Evolutionary conservation across 2,329 filamentous ascomycete genomes (phyloP), one percentile per base, ranked within the genome.

Genomic region (Aspergillus sp.): DNA sequence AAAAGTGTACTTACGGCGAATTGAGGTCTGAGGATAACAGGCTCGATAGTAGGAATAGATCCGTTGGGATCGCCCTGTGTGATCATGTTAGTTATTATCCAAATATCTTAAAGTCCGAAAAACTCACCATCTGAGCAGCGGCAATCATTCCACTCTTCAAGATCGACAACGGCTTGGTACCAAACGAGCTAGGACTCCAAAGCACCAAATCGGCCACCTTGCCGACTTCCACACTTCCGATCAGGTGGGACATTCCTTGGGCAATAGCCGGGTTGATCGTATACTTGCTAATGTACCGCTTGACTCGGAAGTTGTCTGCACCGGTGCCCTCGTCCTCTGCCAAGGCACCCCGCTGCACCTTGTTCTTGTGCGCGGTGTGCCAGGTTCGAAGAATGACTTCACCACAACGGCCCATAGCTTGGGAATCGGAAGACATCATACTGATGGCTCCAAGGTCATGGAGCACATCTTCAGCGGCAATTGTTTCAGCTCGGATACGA

Each of bases 301-400:
- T 95, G 6, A 95, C 91, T 33, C 91, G 76, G 70, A 89, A 90
- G 66, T 97, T 97, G 62, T 97, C 91, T 0, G 86, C 88, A 8
- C 75, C 85, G 0, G 86, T 85, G 19, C 79, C 88, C 50, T 85
- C 76, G 58, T 97, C 91, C 71, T 95, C 87, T 6, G 79, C 73
- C 27, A 97, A 69, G 1, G 68, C 61, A 0, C 91, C 91, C 7
- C 90, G 79, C 69, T 96, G 90, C 12, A 83, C 63, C 69, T 95
- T 95, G 66, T 97, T 97, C 79, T 96, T 96, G 70, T 96, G 89
- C 0, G 91, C 91, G 2, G 91, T 97, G 68, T 96, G 90, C 91
- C 91, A 97, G 0, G 91, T 96, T 9, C 91, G 81, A 26, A 94
- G 75, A 48, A 97, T 82, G 42, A 97, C 91, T 71, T 97, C 91